Percentiles rank a stretch among this genome's conserved stretches.
Conservation (phyloP, 164 flowering plant species). For the Macadamia tetraphylla region DNA sequence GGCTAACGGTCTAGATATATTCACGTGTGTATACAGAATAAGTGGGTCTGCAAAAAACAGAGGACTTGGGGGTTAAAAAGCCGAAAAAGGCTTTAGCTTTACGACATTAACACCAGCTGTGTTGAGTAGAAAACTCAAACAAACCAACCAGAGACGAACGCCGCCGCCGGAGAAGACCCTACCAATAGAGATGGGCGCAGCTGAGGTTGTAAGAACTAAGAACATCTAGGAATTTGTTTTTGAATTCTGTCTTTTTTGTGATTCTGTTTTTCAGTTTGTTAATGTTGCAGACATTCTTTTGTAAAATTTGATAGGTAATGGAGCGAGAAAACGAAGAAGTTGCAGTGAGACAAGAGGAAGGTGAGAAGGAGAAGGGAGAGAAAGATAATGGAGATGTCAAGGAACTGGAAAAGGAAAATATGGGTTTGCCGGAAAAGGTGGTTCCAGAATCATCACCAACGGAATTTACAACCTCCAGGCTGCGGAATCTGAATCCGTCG, state of each 20-base stretch:
- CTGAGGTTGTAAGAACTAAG: not conserved
- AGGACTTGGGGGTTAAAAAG: no score
- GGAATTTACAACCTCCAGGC: slow-evolving; percentile 24
- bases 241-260: no score
- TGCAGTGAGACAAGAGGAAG: slow-evolving; percentile 9
- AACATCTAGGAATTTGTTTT: no score
- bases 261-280: not conserved
- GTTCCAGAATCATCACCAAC: slow-evolving; percentile 1
- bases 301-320: slow-evolving; percentile 14
- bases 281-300: not conserved
- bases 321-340: slow-evolving; percentile 12
- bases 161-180: not conserved
- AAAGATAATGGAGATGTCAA: not conserved
- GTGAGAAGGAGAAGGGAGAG: slow-evolving; percentile 6
- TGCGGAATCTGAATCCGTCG: slow-evolving; percentile 47
- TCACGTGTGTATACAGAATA: no score
- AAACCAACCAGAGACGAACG: not conserved
- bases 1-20: no score
- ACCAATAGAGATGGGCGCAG: not conserved
- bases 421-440: slow-evolving; percentile 11
- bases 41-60: no score
- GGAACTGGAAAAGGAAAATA: slow-evolving; percentile 9
- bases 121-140: no score
- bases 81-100: no score
- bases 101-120: no score